Evolutionary conservation across 805 yeast genomes (phyloP), one percentile per base, ranked within the genome.

Genomic region (Candida gorgasii): DNA sequence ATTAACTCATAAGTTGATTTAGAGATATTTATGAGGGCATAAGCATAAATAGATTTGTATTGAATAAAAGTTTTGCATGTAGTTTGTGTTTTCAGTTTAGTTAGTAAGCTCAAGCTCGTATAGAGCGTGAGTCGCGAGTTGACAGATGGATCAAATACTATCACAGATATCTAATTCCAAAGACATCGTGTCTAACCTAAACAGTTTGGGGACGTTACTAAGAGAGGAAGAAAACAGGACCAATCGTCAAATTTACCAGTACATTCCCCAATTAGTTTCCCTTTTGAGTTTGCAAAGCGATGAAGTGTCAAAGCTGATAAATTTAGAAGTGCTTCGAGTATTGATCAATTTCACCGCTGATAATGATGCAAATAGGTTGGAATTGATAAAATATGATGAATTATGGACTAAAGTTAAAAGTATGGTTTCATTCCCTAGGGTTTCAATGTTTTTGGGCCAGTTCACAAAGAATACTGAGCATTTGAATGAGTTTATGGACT

Each of bases 341-440:
- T 46, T 67, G 15, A 54, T 70, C 43, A 70, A 70, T 36, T 52
- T 58, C 36, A 45, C 61, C 20, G 75, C 75, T 3, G 65, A 63
- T 46, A 65, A 57, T 44, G 67, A 59, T 39, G 5, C 18, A 11
- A 59, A 59, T 43, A 39, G 65, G 40, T 29, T 32, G 7, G 38
- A 36, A 11, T 26, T 57, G 8, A 17, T 50, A 1, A 40, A 45
- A 15, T 30, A 42, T 16, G 33, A 19, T 3, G 35, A 39, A 12
- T 51, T 63, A 34, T 62, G 68, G 68, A 23, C 30, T 8, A 15
- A 13, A 13, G 11, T 33, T 8, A 17, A 24, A 44, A 2, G 4
- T 3, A 24, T 27, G 24, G 18, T 40, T n/a, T 46, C 38, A 9
- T 33, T 34, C 9, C 44, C 44, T 5, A 44, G 64, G 27, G 34